Base-by-base conservation (phyloP, 2,329 filamentous ascomycete genomes). In the Teratosphaeriaceae sp. region DNA sequence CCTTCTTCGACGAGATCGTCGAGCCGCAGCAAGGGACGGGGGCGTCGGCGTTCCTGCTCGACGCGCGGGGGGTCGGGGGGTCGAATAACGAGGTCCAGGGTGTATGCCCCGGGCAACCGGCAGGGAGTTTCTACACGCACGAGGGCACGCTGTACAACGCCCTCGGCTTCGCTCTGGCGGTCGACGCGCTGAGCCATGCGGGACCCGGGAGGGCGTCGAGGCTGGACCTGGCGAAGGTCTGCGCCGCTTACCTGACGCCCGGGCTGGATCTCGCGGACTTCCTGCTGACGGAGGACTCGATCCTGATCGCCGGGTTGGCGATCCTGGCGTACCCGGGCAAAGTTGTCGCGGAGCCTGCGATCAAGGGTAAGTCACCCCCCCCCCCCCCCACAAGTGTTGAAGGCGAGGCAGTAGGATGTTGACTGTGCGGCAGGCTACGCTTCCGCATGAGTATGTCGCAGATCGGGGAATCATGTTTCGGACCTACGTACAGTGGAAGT, bases 71-170 rank as follows among this genome's bases (percentile, higher is more conserved):
- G 3, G 67, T 74, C 3, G 74, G 70, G 2, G 72, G 73, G 1
- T 67, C 69, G 1, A 55, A 77, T 53, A 69, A 66, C 33, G 68
- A 76, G 41, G 57, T 76, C 1, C 72, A 78, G 44, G 48, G 35
- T 5, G 54, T 68, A 1, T 76, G 72, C 51, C 48, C 51, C 0
- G 59, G 56, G 0, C 58, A 61, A 19, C 61, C 63, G 0, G 72
- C 67, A 1, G 72, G 71, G 2, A 54, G 58, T 0, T 58, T 75
- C 36, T 75, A 74, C 53, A 69, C 65, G 0, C 74, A 78, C 47
- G 73, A 75, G 45, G 68, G 68, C 2, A 61, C 72, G 24, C 59
- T 78, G 31, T 73, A 69, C 49, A 73, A 76, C 46, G 66, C 71
- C 0, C 57, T 77, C 19, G 62, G 64, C 0, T 70, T 64, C 44